Evolutionary conservation across 805 yeast genomes (phyloP).

Genomic region (Yarrowia porcina): DNA sequence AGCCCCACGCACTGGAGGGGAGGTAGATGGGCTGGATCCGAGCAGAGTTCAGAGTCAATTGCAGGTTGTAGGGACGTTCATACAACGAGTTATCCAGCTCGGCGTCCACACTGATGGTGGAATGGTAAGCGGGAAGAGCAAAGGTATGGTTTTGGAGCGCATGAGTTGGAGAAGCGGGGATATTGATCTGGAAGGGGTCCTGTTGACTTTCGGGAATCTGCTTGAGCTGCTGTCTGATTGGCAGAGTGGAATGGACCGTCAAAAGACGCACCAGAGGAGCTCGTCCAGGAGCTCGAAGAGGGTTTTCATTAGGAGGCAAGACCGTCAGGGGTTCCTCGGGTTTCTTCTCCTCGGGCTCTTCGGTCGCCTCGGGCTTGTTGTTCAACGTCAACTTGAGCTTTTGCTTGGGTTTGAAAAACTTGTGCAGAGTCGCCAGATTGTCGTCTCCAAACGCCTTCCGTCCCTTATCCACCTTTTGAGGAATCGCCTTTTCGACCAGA

Average conservation of each 20-base stretch:
- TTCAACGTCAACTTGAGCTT: slow-evolving; percentile 19
- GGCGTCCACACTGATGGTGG: slow-evolving; percentile 47
- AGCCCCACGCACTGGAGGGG: slow-evolving; percentile 31
- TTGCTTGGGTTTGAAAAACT: slow-evolving; percentile 27
- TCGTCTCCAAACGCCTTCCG: slow-evolving; percentile 29
- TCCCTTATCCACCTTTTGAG: slow-evolving; percentile 41
- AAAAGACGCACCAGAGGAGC: slow-evolving; percentile 37
- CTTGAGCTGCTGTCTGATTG: slow-evolving; percentile 35
- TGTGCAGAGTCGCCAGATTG: slow-evolving; percentile 28
- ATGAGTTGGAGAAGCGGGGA: slow-evolving; percentile 40
- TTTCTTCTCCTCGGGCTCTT: slow-evolving; percentile 6
- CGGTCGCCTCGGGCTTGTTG: neutral
- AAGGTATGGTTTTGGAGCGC: slow-evolving; percentile 44
- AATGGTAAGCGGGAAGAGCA: slow-evolving; percentile 48
- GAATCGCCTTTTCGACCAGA: slow-evolving; percentile 47
- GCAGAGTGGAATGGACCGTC: slow-evolving; percentile 39
- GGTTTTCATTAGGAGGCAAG: slow-evolving; percentile 30
- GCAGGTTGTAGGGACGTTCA: slow-evolving; percentile 35
- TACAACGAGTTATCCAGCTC: slow-evolving; percentile 45
- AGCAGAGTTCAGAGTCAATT: slow-evolving; percentile 37
- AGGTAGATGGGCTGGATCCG: slow-evolving; percentile 33
- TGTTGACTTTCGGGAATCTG: slow-evolving; percentile 29
- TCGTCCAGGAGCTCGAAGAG: slow-evolving; percentile 29
- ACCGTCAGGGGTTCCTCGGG: slow-evolving; percentile 30
- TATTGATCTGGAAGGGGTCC: slow-evolving; percentile 41